These are phyloP conservation scores for Diaporthe sp. DNA, from an alignment of 2,329 filamentous ascomycete genomes.

Conservation along the genomic window DNA sequence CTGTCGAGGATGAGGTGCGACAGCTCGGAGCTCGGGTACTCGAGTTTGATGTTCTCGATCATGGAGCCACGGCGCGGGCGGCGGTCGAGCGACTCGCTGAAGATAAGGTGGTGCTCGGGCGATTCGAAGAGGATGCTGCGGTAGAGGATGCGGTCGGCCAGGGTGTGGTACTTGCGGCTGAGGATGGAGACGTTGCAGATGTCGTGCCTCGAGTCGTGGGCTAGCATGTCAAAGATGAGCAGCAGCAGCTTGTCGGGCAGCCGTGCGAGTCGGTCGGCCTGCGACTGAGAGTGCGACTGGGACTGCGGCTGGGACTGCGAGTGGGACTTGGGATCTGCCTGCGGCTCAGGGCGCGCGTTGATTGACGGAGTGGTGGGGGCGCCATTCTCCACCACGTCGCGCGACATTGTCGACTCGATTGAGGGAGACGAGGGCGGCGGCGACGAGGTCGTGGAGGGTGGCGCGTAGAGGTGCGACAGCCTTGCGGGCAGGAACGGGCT, in stretches of 20 bases:
- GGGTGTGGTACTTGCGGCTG: constrained; percentile 57
- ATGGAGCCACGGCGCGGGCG: constrained; percentile 62
- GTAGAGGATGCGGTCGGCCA: constrained; percentile 64
- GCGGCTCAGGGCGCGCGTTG: neutral
- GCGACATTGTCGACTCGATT: constrained; percentile 32
- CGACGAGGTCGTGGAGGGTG: constrained; percentile 2
- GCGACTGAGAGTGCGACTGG: neutral
- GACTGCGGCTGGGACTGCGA: neutral
- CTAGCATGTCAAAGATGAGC: constrained; percentile 56
- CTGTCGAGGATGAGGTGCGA: constrained; percentile 57
- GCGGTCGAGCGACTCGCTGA: constrained; percentile 62
- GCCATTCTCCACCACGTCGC: constrained; percentile 35
- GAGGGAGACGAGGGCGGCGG: constrained; percentile 1
- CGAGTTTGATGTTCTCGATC: constrained; percentile 61
- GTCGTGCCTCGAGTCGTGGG: constrained; percentile 52
- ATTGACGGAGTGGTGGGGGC: neutral
- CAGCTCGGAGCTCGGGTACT: constrained; percentile 60
- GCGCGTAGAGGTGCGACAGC: constrained; percentile 29
- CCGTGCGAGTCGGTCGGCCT: constrained; percentile 44
- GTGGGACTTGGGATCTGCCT: neutral
- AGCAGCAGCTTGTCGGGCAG: constrained; percentile 58
- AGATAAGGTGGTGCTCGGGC: constrained; percentile 63
- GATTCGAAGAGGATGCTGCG: constrained; percentile 61
- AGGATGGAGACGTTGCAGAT: constrained; percentile 60
- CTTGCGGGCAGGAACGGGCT: neutral